Conservation (phyloP, 106 monocot species). For the Phalaenopsis aphrodite region DNA sequence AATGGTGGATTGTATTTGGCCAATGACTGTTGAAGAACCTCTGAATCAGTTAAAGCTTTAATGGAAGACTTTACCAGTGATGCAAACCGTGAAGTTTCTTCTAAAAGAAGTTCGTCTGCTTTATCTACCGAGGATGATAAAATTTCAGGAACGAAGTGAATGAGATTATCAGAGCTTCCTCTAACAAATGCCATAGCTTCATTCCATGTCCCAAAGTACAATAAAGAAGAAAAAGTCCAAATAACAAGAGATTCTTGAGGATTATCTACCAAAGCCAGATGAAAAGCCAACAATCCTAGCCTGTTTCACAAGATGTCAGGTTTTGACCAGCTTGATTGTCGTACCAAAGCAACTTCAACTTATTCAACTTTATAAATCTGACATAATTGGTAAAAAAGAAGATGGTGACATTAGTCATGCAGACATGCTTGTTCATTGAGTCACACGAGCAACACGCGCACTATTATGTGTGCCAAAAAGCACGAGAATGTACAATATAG, state of each 20-base stretch:
- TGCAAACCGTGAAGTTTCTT: constrained; percentile 38
- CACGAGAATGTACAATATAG: no score
- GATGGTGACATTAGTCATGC: neutral
- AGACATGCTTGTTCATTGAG: no score
- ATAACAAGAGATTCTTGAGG: constrained; percentile 69
- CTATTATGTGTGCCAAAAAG: no score
- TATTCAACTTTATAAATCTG: neutral
- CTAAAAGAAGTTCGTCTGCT: constrained; percentile 38
- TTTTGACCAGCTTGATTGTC: neutral
- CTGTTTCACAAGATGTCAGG: constrained; percentile 24
- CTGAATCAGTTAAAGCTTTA: constrained; percentile 19
- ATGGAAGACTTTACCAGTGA: constrained; percentile 52
- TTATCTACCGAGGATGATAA: constrained; percentile 13
- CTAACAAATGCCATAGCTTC: constrained; percentile 33
- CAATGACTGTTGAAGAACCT: constrained; percentile 39
- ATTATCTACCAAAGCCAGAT: constrained; percentile 56
- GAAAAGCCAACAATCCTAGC: constrained; percentile 74
- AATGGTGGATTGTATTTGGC: constrained; percentile 22
- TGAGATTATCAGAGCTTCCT: constrained; percentile 19
- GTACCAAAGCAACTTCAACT: neutral
- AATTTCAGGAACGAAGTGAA: constrained; percentile 68
- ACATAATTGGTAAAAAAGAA: neutral
- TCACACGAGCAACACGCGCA: no score
- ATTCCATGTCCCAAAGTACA: constrained; percentile 54
- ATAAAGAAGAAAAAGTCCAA: constrained; percentile 57